Base-by-base conservation (phyloP, 192 early-diverging fungal species). In the Diversispora eburnea region DNA sequence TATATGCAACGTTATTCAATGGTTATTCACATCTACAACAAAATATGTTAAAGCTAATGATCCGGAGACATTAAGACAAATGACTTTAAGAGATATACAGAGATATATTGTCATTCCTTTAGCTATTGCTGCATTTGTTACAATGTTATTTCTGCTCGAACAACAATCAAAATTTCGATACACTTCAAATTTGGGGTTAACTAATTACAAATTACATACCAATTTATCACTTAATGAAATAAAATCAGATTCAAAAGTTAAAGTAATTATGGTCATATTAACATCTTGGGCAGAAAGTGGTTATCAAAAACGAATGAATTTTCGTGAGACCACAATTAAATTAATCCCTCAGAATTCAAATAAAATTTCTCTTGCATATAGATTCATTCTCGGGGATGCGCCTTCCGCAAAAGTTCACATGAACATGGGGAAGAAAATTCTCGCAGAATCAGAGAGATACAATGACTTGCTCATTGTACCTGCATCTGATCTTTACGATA, bases 231-330 rank as follows among this genome's bases (percentile, higher is more conserved):
- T 60, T 65, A 8, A 73, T 71, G 12, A 79, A 77, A 74, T 76
- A 67, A 74, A 73, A 42, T 65, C 74, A 48, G 47, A 69, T 15
- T 73, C 80, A 17, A 61, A 84, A 17, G 77, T 80, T 8, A 82
- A 83, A 54, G 74, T 88, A 43, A 74, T 88, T 76, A 80, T 88
- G 45, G 42, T 88, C 49, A 77, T 88, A 49, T 42, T 86, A 48
- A 84, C 86, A 1, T 84, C 86, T 3, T 88, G 86, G 86, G 84
- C 86, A 25, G 82, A 83, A 51, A 84, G 80, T 19, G 78, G 79
- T 66, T 77, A 77, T 66, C 58, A 76, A 41, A 86, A 88, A 59
- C 76, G 86, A 7, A 73, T 81, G 45, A 61, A 46, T 0, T 81
- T 84, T 20, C 79, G 86, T 73, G 82, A 86, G 12, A 85, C 83